Base-by-base conservation (phyloP, 2,329 filamentous ascomycete species). In the Penicillium verrucosum region DNA sequence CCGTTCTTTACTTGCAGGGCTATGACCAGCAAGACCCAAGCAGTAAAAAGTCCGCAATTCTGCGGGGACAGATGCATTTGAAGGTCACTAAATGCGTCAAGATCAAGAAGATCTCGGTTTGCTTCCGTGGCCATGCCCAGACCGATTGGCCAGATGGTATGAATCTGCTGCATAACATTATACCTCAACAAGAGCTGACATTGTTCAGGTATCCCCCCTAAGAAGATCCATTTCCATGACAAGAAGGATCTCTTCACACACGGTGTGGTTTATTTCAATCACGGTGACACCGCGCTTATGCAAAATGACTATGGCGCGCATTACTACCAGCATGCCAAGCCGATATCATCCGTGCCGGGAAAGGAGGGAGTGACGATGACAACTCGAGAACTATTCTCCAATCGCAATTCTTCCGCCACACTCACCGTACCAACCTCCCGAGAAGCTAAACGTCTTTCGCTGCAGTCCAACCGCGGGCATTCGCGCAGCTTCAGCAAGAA, bases 81-180 rank as follows among this genome's bases (percentile, higher is more conserved):
- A 88, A 88, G 58, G 84, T 97, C 12, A 87, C 89, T 44, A 97
- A 97, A 71, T 89, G 90, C 62, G 86, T 92, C 45, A 99, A 99
- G 76, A 87, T 99, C 64, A 97, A 96, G 78, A 88, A 90, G 4
- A 84, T 99, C 25, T 92, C 89, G 6, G 80, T 99, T 51, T 93
- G 90, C 67, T 89, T 99, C 65, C 84, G 87, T 40, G 94, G 93
- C 30, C 88, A 86, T 70, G 90, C 92, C 3, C 85, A 89, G 61
- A 97, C 94, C 1, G 92, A 96, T 70, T 99, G 94, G 94, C 93
- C 94, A 16, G 94, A 97, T 78, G 91, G 85, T 83, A 69, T 25
- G 51, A 27, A 54, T 37, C 29, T 10, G 30, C 21, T 23, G 6
- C 38, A 12, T 43, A 11, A 14, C n/a, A 18, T 27, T 21, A 42